phyloP scores from a whole-genome alignment of 2,329 filamentous ascomycete species.

The Epichloe coenophiala region DNA sequence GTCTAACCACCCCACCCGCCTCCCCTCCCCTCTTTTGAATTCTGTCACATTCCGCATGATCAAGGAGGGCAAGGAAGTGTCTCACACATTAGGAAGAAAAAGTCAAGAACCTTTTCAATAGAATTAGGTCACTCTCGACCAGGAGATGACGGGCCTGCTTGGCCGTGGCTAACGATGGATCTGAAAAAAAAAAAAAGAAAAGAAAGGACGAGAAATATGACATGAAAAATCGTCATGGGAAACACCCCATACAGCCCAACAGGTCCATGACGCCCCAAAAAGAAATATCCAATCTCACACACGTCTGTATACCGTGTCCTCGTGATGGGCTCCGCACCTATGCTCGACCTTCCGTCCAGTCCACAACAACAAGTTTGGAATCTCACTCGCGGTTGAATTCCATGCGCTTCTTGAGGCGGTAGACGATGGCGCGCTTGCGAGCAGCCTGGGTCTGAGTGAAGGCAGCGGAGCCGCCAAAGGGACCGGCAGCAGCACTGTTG shows the following conservation, averaged over 20 bases:
- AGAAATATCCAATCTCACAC: not conserved
- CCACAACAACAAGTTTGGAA: not conserved
- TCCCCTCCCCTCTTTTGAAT: too few relatives aligned
- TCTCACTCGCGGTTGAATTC: slow-evolving; percentile 14
- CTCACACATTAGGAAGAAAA: too few relatives aligned
- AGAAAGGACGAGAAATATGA: not conserved
- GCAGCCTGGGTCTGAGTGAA: slow-evolving; percentile 47
- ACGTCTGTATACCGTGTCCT: not conserved
- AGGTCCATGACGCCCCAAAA: not conserved
- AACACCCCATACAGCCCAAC: not conserved
- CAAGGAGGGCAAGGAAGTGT: too few relatives aligned
- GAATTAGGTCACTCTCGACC: not conserved
- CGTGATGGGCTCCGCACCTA: not conserved
- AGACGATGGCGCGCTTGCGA: slow-evolving; percentile 49
- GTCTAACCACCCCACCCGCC: too few relatives aligned
- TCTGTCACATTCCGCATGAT: too few relatives aligned
- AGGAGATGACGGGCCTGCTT: not conserved
- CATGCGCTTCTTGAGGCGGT: slow-evolving; percentile 27
- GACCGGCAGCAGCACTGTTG: slow-evolving; percentile 47
- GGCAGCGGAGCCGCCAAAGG: slow-evolving; percentile 53
- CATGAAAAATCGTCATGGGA: not conserved
- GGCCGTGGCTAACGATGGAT: not conserved
- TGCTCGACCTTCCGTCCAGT: not conserved
- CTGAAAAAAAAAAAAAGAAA: not conserved
- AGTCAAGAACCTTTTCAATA: too few relatives aligned